Conservation (phyloP, 768 basidiomycete species). For the Boletus rex-veris region DNA sequence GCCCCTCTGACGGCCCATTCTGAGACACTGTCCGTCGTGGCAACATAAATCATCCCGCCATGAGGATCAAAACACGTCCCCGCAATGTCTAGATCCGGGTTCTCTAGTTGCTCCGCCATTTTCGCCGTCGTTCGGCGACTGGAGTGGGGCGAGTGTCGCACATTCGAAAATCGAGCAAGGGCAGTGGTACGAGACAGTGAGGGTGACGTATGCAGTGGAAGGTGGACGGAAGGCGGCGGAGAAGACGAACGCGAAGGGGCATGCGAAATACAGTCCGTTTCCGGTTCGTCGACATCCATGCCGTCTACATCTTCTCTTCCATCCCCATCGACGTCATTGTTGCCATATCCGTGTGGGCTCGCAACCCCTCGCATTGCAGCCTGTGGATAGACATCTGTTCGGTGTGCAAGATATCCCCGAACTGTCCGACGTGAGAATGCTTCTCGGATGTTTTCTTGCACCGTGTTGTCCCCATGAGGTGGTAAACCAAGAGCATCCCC, state of each 20-base stretch:
- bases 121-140: conserved; percentile 15
- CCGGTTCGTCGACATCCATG: conserved; percentile 49
- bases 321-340: conserved; percentile 24
- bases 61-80: conserved; percentile 72
- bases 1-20: conserved; percentile 76
- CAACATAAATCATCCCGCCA: conserved; percentile 67
- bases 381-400: conserved; percentile 24
- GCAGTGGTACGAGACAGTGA: conserved; percentile 18
- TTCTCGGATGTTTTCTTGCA: conserved; percentile 57
- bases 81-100: conserved; percentile 50
- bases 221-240: conserved; percentile 38
- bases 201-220: conserved; percentile 27
- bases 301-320: conserved; percentile 38
- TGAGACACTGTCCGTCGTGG: conserved; percentile 58
- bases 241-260: conserved; percentile 47
- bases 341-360: conserved; percentile 12
- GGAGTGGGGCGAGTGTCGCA: conserved; percentile 15
- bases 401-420: conserved; percentile 32
- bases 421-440: conserved; percentile 50
- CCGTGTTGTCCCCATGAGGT: conserved; percentile 48
- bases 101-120: conserved; percentile 12
- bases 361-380: conserved; percentile 14
- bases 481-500: conserved; percentile 55
- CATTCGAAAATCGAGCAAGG: conserved; percentile 17
- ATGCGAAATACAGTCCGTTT: conserved; percentile 54